These are phyloP conservation scores for Pseudogymnoascus sp. DNA, from an alignment of 2,329 filamentous ascomycete species.

Conservation along the genomic window DNA sequence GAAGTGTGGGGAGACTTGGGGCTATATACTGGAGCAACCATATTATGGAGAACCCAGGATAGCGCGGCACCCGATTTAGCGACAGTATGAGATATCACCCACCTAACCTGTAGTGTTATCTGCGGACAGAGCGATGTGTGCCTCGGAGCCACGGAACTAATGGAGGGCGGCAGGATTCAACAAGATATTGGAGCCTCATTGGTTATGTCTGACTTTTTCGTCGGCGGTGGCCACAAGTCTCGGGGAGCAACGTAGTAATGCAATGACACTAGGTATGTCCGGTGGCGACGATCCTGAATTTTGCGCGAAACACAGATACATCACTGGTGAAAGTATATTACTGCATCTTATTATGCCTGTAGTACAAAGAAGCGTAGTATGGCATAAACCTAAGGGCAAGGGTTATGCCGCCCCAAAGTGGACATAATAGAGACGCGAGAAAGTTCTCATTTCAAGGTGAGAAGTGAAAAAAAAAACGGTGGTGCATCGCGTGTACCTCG, in stretches of 20 bases:
- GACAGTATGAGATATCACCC: constrained; percentile 4
- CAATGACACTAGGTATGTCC: background rate
- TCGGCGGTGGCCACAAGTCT: constrained; percentile 6
- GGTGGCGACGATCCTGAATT: constrained; percentile 4
- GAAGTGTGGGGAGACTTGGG: constrained; percentile 6
- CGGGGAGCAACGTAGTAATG: constrained; percentile 3
- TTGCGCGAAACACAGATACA: background rate
- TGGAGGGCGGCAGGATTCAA: background rate
- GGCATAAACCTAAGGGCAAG: constrained; percentile 5
- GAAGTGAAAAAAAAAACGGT: background rate
- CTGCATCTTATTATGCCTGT: background rate
- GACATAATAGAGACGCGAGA: background rate
- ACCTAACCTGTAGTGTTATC: background rate
- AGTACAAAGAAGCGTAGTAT: background rate
- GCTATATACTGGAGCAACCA: constrained; percentile 11
- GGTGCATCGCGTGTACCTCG: background rate
- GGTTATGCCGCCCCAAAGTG: constrained; percentile 2
- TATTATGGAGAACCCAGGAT: constrained; percentile 1
- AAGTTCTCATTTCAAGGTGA: constrained; percentile 2
- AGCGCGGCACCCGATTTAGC: background rate
- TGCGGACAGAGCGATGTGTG: background rate
- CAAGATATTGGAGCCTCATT: constrained; percentile 3
- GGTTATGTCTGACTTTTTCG: background rate
- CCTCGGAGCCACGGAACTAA: background rate
- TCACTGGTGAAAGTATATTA: background rate